Conservation (phyloP, 495 filamentous ascomycete species). For the Chlorociboria aeruginascens region DNA sequence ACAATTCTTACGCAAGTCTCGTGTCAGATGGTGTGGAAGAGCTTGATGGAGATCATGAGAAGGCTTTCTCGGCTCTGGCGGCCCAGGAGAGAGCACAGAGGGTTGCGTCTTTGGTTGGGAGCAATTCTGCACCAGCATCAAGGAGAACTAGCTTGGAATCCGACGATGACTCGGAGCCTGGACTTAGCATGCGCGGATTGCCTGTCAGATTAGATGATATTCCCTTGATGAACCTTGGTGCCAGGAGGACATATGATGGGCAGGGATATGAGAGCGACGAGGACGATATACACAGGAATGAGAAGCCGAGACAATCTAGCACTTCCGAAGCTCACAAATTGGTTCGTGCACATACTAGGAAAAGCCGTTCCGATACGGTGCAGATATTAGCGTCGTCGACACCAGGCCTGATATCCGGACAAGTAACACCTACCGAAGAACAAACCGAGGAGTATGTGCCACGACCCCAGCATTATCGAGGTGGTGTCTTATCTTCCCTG, state of each 20-base stretch:
- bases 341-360: conserved; percentile 39
- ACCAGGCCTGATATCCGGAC: conserved; percentile 38
- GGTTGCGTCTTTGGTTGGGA: conserved; percentile 22
- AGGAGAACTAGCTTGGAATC: conserved; percentile 26
- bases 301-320: conserved; percentile 14
- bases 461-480: conserved; percentile 56
- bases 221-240: conserved; percentile 21
- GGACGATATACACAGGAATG: conserved; percentile 9
- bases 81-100: conserved; percentile 28
- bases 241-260: conserved; percentile 19
- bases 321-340: conserved; percentile 35
- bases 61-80: conserved; percentile 25
- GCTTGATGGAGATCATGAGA: conserved; percentile 21
- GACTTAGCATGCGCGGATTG: conserved; percentile 6
- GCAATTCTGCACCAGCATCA: conserved; percentile 26
- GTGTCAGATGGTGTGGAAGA: conserved; percentile 17
- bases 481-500: conserved; percentile 65
- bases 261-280: conserved; percentile 19
- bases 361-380: conserved; percentile 10
- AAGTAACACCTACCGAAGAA: conserved; percentile 48
- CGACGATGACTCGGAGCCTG: not conserved
- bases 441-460: conserved; percentile 50
- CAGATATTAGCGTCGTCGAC: conserved; percentile 1
- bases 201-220: conserved; percentile 25
- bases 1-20: conserved; percentile 22